Conservation (phyloP, 1,139 yeast genomes). For the Kurtzmaniella quercitrusa region DNA sequence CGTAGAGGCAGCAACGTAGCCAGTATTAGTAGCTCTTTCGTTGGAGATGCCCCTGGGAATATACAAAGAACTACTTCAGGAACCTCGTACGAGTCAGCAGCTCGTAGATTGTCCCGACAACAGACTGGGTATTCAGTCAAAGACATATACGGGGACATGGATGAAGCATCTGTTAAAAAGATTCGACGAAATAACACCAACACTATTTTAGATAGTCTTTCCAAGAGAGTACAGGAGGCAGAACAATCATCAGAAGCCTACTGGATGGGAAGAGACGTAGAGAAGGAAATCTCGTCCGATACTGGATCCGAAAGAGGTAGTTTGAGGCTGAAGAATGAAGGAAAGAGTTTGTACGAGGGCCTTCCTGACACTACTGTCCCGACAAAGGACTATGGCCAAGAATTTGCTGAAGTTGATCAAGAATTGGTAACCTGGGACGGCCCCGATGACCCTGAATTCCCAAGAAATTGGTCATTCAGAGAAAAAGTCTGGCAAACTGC, state of each 20-base stretch:
- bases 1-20: neutral
- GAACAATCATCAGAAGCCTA: constrained; percentile 9
- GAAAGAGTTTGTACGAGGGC: constrained; percentile 15
- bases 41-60: constrained; percentile 1
- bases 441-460: constrained; percentile 53
- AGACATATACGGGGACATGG: constrained; percentile 34
- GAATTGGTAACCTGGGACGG: constrained; percentile 67
- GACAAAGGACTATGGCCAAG: constrained; percentile 43
- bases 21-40: neutral
- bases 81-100: neutral
- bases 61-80: neutral
- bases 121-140: constrained; percentile 22
- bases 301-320: constrained; percentile 3
- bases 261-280: constrained; percentile 9
- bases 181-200: constrained; percentile 34
- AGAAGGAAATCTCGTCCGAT: constrained; percentile 4
- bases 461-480: constrained; percentile 51
- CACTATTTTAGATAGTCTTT: constrained; percentile 29
- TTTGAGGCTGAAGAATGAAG: neutral
- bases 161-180: constrained; percentile 24
- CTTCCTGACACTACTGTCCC: constrained; percentile 38
- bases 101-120: constrained; percentile 4
- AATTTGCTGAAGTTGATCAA: constrained; percentile 50
- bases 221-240: constrained; percentile 15
- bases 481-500: constrained; percentile 41